phyloP scores from a whole-genome alignment of 192 early-diverging fungal genomes.

The Geosiphon pyriformis region DNA sequence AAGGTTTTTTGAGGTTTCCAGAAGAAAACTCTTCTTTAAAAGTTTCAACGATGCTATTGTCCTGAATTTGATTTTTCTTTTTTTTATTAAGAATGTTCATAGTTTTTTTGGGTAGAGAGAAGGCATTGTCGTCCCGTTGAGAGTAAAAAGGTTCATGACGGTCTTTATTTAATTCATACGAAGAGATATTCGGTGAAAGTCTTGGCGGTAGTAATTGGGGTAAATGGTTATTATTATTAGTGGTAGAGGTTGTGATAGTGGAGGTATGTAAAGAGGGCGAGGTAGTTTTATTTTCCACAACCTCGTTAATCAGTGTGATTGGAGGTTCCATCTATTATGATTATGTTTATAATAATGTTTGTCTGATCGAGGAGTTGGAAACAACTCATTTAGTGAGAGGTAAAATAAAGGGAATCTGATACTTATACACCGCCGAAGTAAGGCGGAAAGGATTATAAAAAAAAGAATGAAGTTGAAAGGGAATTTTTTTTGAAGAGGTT shows the following conservation, averaged over 20 bases:
- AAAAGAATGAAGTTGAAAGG: neutral
- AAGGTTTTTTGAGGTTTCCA: neutral
- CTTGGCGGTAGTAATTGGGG: neutral
- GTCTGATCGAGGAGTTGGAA: constrained; percentile 11
- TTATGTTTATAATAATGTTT: too few relatives aligned
- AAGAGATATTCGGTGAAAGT: neutral
- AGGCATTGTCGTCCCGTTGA: constrained; percentile 1
- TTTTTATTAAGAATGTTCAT: constrained; percentile 21
- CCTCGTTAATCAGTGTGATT: constrained; percentile 1
- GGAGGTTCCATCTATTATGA: constrained; percentile 23
- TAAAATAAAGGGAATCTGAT: neutral
- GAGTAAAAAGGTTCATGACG: neutral
- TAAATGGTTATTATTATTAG: constrained; percentile 4
- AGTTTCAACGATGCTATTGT: constrained; percentile 16
- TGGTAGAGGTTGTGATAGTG: too few relatives aligned
- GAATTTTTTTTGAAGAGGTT: neutral
- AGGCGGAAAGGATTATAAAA: neutral
- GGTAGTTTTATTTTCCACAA: constrained; percentile 7
- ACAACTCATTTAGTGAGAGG: constrained; percentile 21
- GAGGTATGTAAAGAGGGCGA: constrained; percentile 7
- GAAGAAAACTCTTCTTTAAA: constrained; percentile 14
- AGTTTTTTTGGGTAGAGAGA: constrained; percentile 8
- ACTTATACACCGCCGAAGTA: too few relatives aligned
- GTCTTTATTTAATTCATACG: constrained; percentile 5
- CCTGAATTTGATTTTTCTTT: constrained; percentile 13